phyloP scores from a whole-genome alignment of 2,329 filamentous ascomycete species.

The Penicillium sp. region DNA sequence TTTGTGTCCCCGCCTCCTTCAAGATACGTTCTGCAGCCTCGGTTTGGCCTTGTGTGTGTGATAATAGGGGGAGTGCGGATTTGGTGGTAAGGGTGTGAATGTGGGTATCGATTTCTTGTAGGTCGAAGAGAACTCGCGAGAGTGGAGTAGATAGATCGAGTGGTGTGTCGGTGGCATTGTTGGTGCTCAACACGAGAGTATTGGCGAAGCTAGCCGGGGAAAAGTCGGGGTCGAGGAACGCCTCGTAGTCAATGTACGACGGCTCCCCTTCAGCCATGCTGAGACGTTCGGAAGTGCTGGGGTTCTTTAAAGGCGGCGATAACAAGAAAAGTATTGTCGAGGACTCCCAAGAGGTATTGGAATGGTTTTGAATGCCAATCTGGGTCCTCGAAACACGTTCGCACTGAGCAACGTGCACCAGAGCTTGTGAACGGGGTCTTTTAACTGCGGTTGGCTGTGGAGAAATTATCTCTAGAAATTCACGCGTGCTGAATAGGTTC shows the following conservation, averaged over 20 bases:
- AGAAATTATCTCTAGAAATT: too few relatives aligned
- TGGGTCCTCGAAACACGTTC: neutral
- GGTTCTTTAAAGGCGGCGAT: neutral
- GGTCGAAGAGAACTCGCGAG: conserved; percentile 91
- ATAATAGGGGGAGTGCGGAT: conserved; percentile 76
- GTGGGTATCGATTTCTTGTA: conserved; percentile 94
- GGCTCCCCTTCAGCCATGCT: conserved; percentile 48
- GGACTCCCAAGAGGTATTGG: neutral
- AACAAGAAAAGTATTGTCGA: too few relatives aligned
- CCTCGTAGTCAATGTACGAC: conserved; percentile 95
- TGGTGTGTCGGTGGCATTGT: conserved; percentile 85
- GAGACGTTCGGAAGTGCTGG: neutral
- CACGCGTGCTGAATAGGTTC: neutral
- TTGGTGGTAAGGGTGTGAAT: conserved; percentile 88
- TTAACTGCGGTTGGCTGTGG: neutral
- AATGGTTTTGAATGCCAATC: neutral
- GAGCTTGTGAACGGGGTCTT: neutral
- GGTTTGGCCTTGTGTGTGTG: conserved; percentile 74
- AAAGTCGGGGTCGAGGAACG: conserved; percentile 83
- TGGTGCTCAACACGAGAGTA: conserved; percentile 81
- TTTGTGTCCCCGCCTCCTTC: conserved; percentile 74
- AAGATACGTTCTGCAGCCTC: conserved; percentile 72
- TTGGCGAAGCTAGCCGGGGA: conserved; percentile 83
- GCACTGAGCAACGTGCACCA: neutral
- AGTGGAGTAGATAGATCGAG: conserved; percentile 93